Percentiles rank a stretch among this genome's conserved stretches.
phyloP scores from a whole-genome alignment of 306 rosid species.

The Prunus davidiana region DNA sequence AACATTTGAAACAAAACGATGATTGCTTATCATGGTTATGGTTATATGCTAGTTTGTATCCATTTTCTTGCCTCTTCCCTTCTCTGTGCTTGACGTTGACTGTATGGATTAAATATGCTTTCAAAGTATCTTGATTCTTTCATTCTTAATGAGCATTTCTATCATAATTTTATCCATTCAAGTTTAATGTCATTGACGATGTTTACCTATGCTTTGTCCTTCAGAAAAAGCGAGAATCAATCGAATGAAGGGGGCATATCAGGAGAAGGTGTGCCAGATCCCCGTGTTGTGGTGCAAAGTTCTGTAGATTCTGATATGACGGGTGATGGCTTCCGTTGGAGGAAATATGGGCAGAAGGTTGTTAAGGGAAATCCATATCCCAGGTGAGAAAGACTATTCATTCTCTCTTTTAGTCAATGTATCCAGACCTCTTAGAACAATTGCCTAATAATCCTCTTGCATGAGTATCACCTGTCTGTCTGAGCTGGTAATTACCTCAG shows the following conservation, averaged over 20 bases:
- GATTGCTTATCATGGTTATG: not conserved
- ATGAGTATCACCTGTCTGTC: not conserved
- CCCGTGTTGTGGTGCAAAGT: constrained; percentile 56
- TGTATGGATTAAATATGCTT: not conserved
- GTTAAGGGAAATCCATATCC: constrained; percentile 91
- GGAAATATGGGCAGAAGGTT: constrained; percentile 97
- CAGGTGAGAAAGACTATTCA: constrained; percentile 39
- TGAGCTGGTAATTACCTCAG: no score
- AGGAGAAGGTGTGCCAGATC: constrained; percentile 56
- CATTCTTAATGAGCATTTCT: not conserved
- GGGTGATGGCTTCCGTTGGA: constrained; percentile 92
- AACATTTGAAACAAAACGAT: not conserved
- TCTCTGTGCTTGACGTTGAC: not conserved
- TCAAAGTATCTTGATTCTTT: not conserved
- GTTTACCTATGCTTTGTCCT: constrained; percentile 19
- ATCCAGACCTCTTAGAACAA: not conserved
- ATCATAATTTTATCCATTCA: not conserved
- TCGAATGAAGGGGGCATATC: constrained; percentile 49
- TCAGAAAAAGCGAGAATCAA: constrained; percentile 66
- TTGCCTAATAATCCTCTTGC: not conserved
- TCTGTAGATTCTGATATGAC: constrained; percentile 54
- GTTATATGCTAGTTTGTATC: not conserved
- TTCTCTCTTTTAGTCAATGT: not conserved
- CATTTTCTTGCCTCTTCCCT: not conserved
- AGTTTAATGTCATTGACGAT: constrained; percentile 8